Conservation (phyloP, 306 rosid genomes). For the Glycine tomentella region DNA sequence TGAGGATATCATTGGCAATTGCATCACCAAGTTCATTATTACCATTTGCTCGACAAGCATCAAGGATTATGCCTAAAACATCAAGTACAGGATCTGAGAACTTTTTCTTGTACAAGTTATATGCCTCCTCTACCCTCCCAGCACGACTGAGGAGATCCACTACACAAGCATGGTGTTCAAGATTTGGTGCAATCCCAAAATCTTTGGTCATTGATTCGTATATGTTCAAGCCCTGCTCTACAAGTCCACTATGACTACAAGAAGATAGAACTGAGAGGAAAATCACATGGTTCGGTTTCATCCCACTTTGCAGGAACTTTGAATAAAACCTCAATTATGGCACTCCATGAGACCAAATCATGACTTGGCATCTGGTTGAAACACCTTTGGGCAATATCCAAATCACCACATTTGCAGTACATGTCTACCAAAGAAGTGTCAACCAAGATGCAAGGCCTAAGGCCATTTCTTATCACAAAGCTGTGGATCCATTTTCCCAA, state of each 20-base stretch:
- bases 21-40: conserved; percentile 56
- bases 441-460: conserved; percentile 64
- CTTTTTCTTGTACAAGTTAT: conserved; percentile 58
- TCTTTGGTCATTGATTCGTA: conserved; percentile 68
- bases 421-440: conserved; percentile 83
- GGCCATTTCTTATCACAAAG: conserved; percentile 58
- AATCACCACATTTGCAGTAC: conserved; percentile 83
- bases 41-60: conserved; percentile 68
- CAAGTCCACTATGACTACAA: conserved; percentile 81
- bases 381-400: conserved; percentile 69
- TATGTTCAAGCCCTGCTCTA: conserved; percentile 66
- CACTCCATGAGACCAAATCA: conserved; percentile 81
- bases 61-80: conserved; percentile 75
- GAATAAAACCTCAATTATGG: conserved; percentile 66
- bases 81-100: conserved; percentile 58
- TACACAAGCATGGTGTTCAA: conserved; percentile 75
- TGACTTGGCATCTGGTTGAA: conserved; percentile 59
- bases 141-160: conserved; percentile 83
- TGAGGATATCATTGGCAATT: conserved; percentile 63
- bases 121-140: conserved; percentile 74
- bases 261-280: conserved; percentile 78
- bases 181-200: conserved; percentile 69
- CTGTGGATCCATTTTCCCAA: conserved; percentile 76
- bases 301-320: conserved; percentile 60
- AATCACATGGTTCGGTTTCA: conserved; percentile 71